Conservation (phyloP, 2,329 filamentous ascomycete genomes). For the Ramularia collo-cygni region DNA sequence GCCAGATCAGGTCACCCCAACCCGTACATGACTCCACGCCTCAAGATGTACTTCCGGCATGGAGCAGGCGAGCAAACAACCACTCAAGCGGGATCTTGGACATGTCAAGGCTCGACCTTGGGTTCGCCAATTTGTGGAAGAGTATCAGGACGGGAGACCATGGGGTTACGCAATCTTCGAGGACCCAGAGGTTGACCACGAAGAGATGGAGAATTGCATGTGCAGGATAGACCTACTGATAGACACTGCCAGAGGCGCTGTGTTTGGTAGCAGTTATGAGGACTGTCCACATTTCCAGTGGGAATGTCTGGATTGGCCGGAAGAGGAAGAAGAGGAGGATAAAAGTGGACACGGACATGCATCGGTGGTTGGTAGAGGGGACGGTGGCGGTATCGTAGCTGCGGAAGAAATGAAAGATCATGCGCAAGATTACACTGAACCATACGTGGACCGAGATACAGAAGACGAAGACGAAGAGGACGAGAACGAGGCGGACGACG, state of each 20-base stretch:
- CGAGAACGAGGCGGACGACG: slow-evolving; percentile 7
- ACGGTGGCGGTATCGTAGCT: too few species aligned
- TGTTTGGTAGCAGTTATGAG: slow-evolving; percentile 1
- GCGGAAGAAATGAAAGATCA: too few species aligned
- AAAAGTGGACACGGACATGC: too few species aligned
- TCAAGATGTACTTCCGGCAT: too few species aligned
- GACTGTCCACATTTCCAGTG: slow-evolving; percentile 3
- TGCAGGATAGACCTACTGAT: slow-evolving; percentile 1
- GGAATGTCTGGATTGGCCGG: slow-evolving; percentile 1
- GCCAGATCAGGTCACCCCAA: too few species aligned
- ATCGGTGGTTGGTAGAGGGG: too few species aligned
- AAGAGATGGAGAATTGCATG: slow-evolving; percentile 5
- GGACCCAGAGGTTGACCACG: slow-evolving; percentile 5
- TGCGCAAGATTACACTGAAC: too few species aligned
- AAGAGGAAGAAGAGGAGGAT: too few species aligned
- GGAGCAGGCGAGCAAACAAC: too few species aligned
- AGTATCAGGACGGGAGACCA: slow-evolving; percentile 21
- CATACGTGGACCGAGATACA: not conserved
- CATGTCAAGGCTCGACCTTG: slow-evolving; percentile 3
- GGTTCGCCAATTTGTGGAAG: slow-evolving; percentile 4
- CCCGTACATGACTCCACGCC: too few species aligned
- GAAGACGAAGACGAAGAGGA: not conserved
- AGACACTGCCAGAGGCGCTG: not conserved
- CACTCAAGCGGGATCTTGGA: too few species aligned
- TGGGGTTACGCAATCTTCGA: slow-evolving; percentile 8